phyloP scores from a whole-genome alignment of 129 eudicot species.

The Artemisia argyi region DNA sequence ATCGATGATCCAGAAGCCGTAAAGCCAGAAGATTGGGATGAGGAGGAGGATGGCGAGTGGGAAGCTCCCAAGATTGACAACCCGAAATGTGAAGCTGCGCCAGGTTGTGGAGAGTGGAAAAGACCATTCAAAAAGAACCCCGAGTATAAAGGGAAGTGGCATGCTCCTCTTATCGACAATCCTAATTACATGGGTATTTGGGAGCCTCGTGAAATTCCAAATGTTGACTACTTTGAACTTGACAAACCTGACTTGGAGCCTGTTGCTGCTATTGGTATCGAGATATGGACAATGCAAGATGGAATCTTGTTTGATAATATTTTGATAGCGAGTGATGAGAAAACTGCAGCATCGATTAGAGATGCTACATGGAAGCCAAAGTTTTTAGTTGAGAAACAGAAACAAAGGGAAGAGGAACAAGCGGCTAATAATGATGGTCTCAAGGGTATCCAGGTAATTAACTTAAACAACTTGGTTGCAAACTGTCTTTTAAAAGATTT shows the following conservation, averaged over 20 bases:
- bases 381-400: constrained; percentile 69
- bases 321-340: constrained; percentile 72
- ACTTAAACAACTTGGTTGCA: too few relatives aligned
- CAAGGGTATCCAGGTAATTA: constrained; percentile 71
- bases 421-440: constrained; percentile 49
- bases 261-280: constrained; percentile 88
- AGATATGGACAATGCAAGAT: constrained; percentile 99
- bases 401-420: constrained; percentile 63
- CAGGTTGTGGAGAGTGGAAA: constrained; percentile 97
- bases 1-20: constrained; percentile 88
- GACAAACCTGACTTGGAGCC: constrained; percentile 76
- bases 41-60: constrained; percentile 98
- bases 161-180: constrained; percentile 81
- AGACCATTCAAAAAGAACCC: constrained; percentile 87
- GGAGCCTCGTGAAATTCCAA: constrained; percentile 76
- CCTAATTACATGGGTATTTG: constrained; percentile 91
- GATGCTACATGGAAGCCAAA: constrained; percentile 82
- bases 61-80: constrained; percentile 91
- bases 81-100: constrained; percentile 81
- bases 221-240: constrained; percentile 75
- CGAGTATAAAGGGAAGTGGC: constrained; percentile 88
- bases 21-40: constrained; percentile 98
- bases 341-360: constrained; percentile 61
- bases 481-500: too few relatives aligned
- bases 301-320: constrained; percentile 90